Evolutionary conservation across 768 basidiomycete genomes (phyloP), one percentile per base, ranked within the genome.

Genomic region (Roridomyces roridus): DNA sequence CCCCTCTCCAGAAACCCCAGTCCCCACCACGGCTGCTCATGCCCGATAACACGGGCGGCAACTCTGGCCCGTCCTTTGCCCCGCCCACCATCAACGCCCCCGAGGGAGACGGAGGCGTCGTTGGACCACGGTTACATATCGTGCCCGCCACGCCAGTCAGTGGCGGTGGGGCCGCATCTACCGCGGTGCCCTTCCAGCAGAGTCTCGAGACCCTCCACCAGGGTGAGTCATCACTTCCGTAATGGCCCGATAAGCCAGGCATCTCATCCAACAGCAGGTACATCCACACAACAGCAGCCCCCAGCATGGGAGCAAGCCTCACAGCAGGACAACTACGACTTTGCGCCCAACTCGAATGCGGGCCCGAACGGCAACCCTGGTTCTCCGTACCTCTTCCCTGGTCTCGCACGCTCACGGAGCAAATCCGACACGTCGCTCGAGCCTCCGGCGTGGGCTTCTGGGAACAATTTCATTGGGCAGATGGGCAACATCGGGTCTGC

Each of bases 101-200:
- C 79, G 81, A 83, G 4, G 86, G 82, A 37, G 80, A 81, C 51
- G 83, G 81, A 34, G 74, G 75, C 25, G 71, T 73, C 51, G 71
- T 76, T 46, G 85, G 87, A 0, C 90, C 88, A 1, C 82, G 81
- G 47, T 79, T 94, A 57, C 85, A 91, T 66, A 87, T 94, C 59
- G 90, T 92, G 7, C 92, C 92, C 37, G 89, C 91, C 20, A 94
- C 92, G 4, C 92, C 92, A 8, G 79, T 94, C 51, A 83, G 82
- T 57, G 87, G 85, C 40, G 86, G 84, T 20, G 85, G 75, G 31
- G 79, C 74, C 24, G 74, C 74, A 34, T 72, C 74, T 10, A 77
- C 80, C 55, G 68, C 75, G 35, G 79, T 74, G 34, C 78, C 82
- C 36, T 88, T 86, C 76, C 81, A 82, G 62, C 73, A 76, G 31